A percentile compares a stretch with the other conserved stretches of the same genome.
Evolutionary conservation across 108 stramenopile species (phyloP).

Genomic region (Pinguiococcus pyrenoidosus): DNA sequence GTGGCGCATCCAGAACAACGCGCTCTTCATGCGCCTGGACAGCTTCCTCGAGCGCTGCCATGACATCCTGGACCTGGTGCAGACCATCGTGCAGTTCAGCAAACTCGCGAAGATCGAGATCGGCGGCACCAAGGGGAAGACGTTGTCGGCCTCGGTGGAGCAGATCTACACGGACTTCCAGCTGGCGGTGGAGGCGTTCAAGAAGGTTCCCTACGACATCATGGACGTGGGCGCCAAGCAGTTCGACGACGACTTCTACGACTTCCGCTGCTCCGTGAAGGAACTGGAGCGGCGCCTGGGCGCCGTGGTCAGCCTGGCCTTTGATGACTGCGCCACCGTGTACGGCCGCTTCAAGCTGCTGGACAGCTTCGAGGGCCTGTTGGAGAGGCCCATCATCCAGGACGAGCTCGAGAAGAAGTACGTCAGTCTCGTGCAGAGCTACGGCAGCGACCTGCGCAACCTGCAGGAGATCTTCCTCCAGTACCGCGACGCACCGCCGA

Average conservation of each 20-base stretch:
- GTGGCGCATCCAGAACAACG: slow-evolving; percentile 72
- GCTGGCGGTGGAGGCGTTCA: slow-evolving; percentile 49
- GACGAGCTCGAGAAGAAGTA: slow-evolving; percentile 80
- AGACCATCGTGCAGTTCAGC: slow-evolving; percentile 68
- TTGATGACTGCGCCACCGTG: slow-evolving; percentile 72
- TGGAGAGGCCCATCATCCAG: slow-evolving; percentile 70
- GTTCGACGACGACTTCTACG: slow-evolving; percentile 67
- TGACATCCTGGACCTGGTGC: slow-evolving; percentile 66
- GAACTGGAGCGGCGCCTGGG: slow-evolving; percentile 73
- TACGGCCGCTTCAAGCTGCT: slow-evolving; percentile 68
- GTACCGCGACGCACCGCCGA: slow-evolving; percentile 50
- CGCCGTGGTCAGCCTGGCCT: slow-evolving; percentile 61
- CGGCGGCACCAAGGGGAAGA: slow-evolving; percentile 71
- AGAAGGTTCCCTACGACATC: slow-evolving; percentile 67
- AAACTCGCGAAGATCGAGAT: slow-evolving; percentile 67
- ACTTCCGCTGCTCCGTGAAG: slow-evolving; percentile 55
- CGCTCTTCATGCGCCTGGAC: slow-evolving; percentile 74
- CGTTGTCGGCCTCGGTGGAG: slow-evolving; percentile 58
- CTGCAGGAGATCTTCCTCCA: slow-evolving; percentile 70
- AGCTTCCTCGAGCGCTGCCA: slow-evolving; percentile 70
- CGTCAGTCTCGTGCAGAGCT: slow-evolving; percentile 60
- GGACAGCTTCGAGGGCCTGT: slow-evolving; percentile 63
- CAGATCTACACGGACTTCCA: slow-evolving; percentile 66
- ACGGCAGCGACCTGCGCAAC: slow-evolving; percentile 59
- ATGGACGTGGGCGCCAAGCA: slow-evolving; percentile 63